Evolutionary conservation across 805 yeast genomes (phyloP), one percentile per base, ranked within the genome.

Genomic region (Candida mattraensis): DNA sequence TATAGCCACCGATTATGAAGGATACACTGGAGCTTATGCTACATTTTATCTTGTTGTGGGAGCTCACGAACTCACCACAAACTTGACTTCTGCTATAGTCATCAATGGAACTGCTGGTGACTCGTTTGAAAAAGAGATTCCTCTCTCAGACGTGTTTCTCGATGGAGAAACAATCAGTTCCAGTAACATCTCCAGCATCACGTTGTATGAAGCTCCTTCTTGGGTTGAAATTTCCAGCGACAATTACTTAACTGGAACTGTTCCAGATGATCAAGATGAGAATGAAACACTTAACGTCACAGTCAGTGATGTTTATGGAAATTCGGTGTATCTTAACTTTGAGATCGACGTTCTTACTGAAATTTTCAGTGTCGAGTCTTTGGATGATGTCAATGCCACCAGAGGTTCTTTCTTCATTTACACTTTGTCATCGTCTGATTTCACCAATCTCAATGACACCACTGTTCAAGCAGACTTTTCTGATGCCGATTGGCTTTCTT

Each of bases 21-120:
- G 94, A 2, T 88, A 58, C 55, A 66, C 93, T 1, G 88, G 85
- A 12, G 80, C 79, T 3, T 78, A 71, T 45, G 80, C 84, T 3
- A 63, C 73, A 19, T 93, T 93, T 64, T 69, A 76, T 41, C 65
- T 93, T 23, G 66, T 83, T 17, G 83, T 91, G 23, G 99, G 99
- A 26, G 96, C 94, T 7, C 96, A 93, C 58, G 81, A 76, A 44
- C 70, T 93, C 44, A 72, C 87, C 24, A 81, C 93, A 1, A 67
- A 80, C 15, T 54, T 78, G 24, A 75, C 83, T 40, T 70, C 72
- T 30, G 69, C 77, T 2, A 61, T 77, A 18, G 59, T 69, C 15
- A 67, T 85, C 39, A 84, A 85, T 49, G 89, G 87, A 2, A 82
- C 93, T 5, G 73, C 71, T 15, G 77, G 78, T 30, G 71, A 75